phyloP scores from a whole-genome alignment of 345 rosid species.

The Pugionium dolabratum region DNA sequence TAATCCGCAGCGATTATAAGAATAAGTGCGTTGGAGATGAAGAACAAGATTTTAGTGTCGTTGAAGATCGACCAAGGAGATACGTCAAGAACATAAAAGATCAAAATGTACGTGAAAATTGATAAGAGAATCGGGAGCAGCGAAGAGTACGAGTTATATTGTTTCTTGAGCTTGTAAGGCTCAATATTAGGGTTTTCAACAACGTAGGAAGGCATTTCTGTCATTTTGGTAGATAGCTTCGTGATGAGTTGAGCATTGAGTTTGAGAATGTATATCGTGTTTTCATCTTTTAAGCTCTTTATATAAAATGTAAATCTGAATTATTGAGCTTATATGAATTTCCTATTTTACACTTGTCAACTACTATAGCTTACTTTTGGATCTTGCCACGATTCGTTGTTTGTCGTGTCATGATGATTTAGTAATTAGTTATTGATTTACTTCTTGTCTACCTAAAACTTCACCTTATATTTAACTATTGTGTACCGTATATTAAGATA shows the following conservation, averaged over 20 bases:
- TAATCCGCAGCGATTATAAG: conserved; percentile 37
- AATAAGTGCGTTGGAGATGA: conserved; percentile 37
- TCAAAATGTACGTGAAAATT: conserved; percentile 26
- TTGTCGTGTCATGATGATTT: conserved; percentile 29
- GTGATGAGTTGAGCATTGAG: conserved; percentile 27
- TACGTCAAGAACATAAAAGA: conserved; percentile 24
- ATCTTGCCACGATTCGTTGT: conserved; percentile 31
- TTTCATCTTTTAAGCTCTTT: conserved; percentile 18
- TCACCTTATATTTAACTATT: too few species aligned
- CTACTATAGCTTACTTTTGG: conserved; percentile 18
- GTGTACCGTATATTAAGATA: conserved; percentile 7
- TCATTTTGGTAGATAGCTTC: conserved; percentile 20
- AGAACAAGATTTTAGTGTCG: conserved; percentile 33
- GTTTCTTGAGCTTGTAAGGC: conserved; percentile 29
- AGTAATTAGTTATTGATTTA: conserved; percentile 17
- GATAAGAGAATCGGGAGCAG: conserved; percentile 27
- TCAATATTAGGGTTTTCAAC: conserved; percentile 26
- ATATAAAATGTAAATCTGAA: conserved; percentile 32
- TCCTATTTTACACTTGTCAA: conserved; percentile 21
- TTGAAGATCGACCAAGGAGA: conserved; percentile 33
- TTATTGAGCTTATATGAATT: conserved; percentile 7
- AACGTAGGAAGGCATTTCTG: conserved; percentile 23
- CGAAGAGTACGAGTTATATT: conserved; percentile 15
- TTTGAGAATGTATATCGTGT: conserved; percentile 10
- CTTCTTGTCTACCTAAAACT: too few species aligned